A percentile compares a stretch with the other conserved stretches of the same genome.
Evolutionary conservation across 2,329 filamentous ascomycete genomes (phyloP).

Genomic region (Ophiocordyceps camponoti-leonardi): DNA sequence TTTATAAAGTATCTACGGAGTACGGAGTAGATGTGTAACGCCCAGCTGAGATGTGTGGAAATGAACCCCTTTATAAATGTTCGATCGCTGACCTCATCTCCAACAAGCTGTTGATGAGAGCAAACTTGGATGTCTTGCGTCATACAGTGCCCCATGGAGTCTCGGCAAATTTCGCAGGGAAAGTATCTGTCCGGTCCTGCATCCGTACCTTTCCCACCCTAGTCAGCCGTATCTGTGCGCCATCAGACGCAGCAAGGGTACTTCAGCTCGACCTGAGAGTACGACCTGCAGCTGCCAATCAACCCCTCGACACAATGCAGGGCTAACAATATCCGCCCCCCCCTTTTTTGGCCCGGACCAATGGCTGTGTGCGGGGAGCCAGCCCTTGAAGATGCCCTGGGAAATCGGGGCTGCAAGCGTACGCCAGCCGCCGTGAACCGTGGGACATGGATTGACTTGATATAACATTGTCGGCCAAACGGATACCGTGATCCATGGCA

Average conservation of each 20-base stretch:
- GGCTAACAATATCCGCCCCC: constrained; percentile 2
- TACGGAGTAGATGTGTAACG: not conserved
- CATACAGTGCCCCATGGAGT: not conserved
- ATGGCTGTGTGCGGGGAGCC: constrained; percentile 13
- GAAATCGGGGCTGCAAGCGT: constrained; percentile 15
- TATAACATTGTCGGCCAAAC: not conserved
- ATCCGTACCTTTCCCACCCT: not conserved
- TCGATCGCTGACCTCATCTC: not conserved
- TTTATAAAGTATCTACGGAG: not conserved
- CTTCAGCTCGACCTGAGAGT: not conserved
- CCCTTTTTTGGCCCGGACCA: constrained; percentile 3
- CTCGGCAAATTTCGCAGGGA: not conserved
- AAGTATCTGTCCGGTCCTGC: not conserved
- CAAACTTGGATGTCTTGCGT: not conserved
- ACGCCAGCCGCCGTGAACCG: constrained; percentile 1
- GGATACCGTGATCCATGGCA: no score
- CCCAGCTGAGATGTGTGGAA: not conserved
- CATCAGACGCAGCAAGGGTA: no score
- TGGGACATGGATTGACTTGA: not conserved
- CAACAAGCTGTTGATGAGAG: not conserved
- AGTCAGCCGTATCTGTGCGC: not conserved
- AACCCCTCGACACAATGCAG: constrained; percentile 3
- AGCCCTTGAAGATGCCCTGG: constrained; percentile 10
- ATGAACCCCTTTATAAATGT: not conserved
- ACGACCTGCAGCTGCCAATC: constrained; percentile 2